Base-by-base conservation (phyloP, 768 basidiomycete species). In the Crucibulum laeve region DNA sequence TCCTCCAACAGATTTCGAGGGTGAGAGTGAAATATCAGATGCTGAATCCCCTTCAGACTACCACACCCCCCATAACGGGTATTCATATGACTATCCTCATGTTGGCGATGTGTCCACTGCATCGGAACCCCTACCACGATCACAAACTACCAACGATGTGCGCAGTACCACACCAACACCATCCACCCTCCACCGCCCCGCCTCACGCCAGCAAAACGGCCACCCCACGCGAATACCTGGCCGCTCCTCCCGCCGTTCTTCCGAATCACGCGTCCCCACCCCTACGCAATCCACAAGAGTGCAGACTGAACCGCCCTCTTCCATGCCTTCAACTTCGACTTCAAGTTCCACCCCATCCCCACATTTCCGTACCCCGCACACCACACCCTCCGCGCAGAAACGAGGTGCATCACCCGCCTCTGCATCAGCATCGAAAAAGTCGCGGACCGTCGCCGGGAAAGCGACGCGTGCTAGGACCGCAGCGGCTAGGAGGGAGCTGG, bases 1-100 rank as follows among this genome's bases (percentile, higher is more conserved):
- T 44, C 88, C 88, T 6, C 68, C 78, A 38, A 89, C 87, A 6
- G 90, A 91, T 62, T 57, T 88, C 17, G 87, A 89, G 21, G 73
- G 65, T 21, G 84, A 79, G 2, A n/a, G n/a, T 18, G 59, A 52
- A 63, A 43, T 41, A 7, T 72, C 69, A 35, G 76, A 79, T 43
- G 57, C 61, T 23, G 69, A 64, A 19, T 67, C 65, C 4, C 36
- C 55, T 36, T 53, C 59, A 34, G 63, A 62, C 1, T 53, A 64
- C 25, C 51, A 58, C 33, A 47, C 52, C 13, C 51, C 41, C 26
- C 52, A 41, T 39, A 43, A 53, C 47, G 53, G 53, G 44, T 45
- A 54, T 48, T 55, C 53, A 33, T 53, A 61, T 48, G 54, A 60
- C 41, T 54, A 60, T 48, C 54, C 55, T n/a, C n/a, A n/a, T 48